A percentile compares a stretch with the other conserved stretches of the same genome.
Conservation (phyloP, 2,329 filamentous ascomycete genomes). For the Fragosphaeria purpurea region DNA sequence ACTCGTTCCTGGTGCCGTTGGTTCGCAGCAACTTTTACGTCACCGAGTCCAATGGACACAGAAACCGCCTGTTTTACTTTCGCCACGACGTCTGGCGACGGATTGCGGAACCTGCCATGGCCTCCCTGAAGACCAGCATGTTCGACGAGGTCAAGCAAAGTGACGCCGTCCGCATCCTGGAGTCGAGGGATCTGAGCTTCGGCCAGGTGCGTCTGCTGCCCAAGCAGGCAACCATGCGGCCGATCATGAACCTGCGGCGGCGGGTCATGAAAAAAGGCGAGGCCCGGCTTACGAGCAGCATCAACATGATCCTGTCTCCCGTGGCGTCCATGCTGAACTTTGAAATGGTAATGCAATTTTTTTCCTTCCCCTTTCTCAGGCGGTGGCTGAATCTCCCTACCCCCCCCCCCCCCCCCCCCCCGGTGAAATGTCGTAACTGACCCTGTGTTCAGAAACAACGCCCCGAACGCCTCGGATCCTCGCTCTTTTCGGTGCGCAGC, state of each 20-base stretch:
- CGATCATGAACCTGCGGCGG: slow-evolving; percentile 78
- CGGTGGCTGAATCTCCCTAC: neutral
- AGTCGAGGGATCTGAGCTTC: slow-evolving; percentile 58
- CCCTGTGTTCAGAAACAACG: slow-evolving; percentile 18
- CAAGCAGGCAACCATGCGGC: slow-evolving; percentile 64
- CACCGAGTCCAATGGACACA: slow-evolving; percentile 75
- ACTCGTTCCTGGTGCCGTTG: slow-evolving; percentile 81
- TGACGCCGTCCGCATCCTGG: slow-evolving; percentile 47
- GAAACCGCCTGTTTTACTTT: slow-evolving; percentile 82
- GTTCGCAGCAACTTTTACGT: slow-evolving; percentile 86
- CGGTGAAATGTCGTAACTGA: too few relatives aligned
- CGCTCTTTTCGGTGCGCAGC: slow-evolving; percentile 72
- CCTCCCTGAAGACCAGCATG: slow-evolving; percentile 57
- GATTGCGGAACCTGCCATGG: slow-evolving; percentile 63
- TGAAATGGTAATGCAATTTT: slow-evolving; percentile 50
- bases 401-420: too few relatives aligned
- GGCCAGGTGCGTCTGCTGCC: slow-evolving; percentile 74
- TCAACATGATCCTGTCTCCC: slow-evolving; percentile 49
- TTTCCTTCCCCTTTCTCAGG: neutral
- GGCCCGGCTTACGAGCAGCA: slow-evolving; percentile 24
- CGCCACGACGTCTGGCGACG: slow-evolving; percentile 84
- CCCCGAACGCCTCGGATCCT: slow-evolving; percentile 59
- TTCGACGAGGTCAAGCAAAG: slow-evolving; percentile 64
- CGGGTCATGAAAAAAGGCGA: slow-evolving; percentile 38
- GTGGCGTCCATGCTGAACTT: slow-evolving; percentile 67